Evolutionary conservation across 139 green algal genomes (phyloP), one percentile per base, ranked within the genome.

Genomic region (Asterochloris sp.): DNA sequence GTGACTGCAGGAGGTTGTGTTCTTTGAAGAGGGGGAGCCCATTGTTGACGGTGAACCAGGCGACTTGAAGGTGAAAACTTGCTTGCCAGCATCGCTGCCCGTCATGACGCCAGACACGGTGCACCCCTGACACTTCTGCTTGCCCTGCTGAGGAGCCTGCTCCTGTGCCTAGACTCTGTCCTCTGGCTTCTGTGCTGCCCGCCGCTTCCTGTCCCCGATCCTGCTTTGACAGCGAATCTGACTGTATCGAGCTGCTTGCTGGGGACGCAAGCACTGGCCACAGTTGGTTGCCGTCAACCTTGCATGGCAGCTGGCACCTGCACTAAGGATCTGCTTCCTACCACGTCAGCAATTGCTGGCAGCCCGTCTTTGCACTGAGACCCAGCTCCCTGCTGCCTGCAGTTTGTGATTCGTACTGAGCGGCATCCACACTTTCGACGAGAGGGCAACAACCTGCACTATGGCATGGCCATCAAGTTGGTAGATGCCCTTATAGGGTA

Each of bases 21-120:
- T 98, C 73, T 99, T 98, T 85, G 97, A 99, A 85, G 94, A 98
- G 78, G 96, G 95, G 66, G 96, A 99, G 90, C 94, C 96, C 0
- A 79, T 96, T 26, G 87, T 98, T 10, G 96, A 99, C 84, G 97
- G 97, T 4, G 97, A 99, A 81, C 89, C 95, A 11, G 97, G 97
- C 14, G 97, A 99, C 88, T 89, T 99, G 61, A 92, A 93, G 84
- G 85, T 95, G 27, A 62, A 27, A 27, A 11, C 14, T 9, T 68
- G 11, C 64, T 24, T 71, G 66, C 66, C 17, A 71, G 19, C 9
- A 54, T 54, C 6, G 38, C 38, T 54, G 38, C 38, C 38, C 38
- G 38, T 54, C 38, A 54, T 54, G 38, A 54, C 38, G 38, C 38
- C 21, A 71, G 66, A 21, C 66, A 71, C 9, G 66, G 19, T 71